phyloP scores from a whole-genome alignment of 208 protist species.

The Leptomonas seymouri region DNA sequence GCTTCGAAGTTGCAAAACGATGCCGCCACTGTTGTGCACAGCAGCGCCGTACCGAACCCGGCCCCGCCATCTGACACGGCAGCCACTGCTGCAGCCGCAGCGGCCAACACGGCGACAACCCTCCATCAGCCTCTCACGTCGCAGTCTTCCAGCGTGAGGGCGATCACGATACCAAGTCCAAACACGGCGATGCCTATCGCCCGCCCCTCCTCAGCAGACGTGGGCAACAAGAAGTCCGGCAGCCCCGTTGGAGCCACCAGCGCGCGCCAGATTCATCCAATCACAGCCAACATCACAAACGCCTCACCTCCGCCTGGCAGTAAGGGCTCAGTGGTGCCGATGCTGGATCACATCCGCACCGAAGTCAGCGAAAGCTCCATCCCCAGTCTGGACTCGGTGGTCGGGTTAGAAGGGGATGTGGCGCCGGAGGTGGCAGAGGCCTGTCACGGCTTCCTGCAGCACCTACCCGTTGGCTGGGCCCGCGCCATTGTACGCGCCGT shows the following conservation, averaged over 20 bases:
- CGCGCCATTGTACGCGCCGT: slow-evolving; percentile 49
- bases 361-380: slow-evolving; percentile 17
- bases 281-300: not conserved
- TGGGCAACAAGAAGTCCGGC: slow-evolving; percentile 5
- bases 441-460: slow-evolving; percentile 38
- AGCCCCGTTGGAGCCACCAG: not conserved
- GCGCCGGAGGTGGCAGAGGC: slow-evolving; percentile 29
- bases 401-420: slow-evolving; percentile 5
- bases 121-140: no score
- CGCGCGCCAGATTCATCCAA: not conserved
- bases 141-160: not conserved
- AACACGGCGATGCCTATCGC: not conserved
- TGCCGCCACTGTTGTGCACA: not conserved
- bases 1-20: no score
- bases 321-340: not conserved
- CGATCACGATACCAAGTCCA: slow-evolving; percentile 1
- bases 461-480: slow-evolving; percentile 47
- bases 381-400: slow-evolving; percentile 12
- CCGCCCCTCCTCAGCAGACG: not conserved
- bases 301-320: not conserved
- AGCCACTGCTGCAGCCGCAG: not conserved
- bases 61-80: not conserved
- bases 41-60: no score
- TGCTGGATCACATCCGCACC: slow-evolving; percentile 6
- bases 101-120: not conserved